Base-by-base conservation (phyloP, 2,329 filamentous ascomycete species). In the Scytalidium sp. region DNA sequence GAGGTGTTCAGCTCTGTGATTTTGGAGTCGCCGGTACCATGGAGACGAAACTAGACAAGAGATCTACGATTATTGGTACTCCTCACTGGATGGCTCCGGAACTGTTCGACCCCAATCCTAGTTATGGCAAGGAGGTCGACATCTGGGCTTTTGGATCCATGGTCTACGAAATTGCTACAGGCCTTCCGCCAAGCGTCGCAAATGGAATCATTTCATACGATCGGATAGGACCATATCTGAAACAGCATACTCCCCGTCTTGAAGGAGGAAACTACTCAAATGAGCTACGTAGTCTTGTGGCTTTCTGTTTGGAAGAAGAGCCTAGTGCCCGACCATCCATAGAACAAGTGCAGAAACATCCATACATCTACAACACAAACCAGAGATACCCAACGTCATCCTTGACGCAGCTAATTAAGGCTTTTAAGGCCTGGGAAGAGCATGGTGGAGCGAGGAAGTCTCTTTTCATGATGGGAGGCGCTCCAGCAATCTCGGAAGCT, bases 41-140 rank as follows among this genome's bases (percentile, higher is more conserved):
- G 50, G 87, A 92, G 64, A 85, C 78, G 40, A 85, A 88, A 57
- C 78, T 84, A 48, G 84, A 88, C 60, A 94, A 94, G 69, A 76
- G 88, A 47, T 85, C 85, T 3, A 93, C 89, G 1, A 85, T 93
- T 44, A 87, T 93, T 49, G 89, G 89, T 19, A 94, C 90, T 0
- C 85, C 86, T 3, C 84, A 92, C 67, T 94, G 88, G 87, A 92
- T 94, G 88, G 87, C 90, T 0, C 88, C 87, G 0, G 90, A 94
- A 60, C 75, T 93, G 11, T 85, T 88, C 58, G 81, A 85, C 50
- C 75, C 79, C 32, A 74, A 79, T 3, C 75, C 79, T 9, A 81
- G 83, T 4, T 88, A 88, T 63, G 85, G 85, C 51, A 85, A 83
- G 13, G 84, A 87, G 60, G 83, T 87, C 41, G 89, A 94, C 59